Evolutionary conservation across 2,329 filamentous ascomycete species (phyloP), one percentile per base, ranked within the genome.

Genomic region (Colletotrichum sp.): DNA sequence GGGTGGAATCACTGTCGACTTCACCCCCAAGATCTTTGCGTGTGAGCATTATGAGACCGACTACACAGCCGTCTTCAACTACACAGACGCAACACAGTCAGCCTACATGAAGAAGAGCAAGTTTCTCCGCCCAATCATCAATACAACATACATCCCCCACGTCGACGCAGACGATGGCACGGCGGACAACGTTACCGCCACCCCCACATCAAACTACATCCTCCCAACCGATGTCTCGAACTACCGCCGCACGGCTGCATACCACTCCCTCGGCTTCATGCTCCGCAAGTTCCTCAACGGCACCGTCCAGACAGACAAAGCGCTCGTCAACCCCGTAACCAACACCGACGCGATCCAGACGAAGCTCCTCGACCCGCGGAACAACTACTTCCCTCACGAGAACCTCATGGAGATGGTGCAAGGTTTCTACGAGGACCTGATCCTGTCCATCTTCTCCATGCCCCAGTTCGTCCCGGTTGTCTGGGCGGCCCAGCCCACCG

Each of bases 341-440:
- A 79, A 79, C 71, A 83, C 83, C 1, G 81, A 85, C 15, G 82
- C 86, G 8, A 82, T 85, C 8, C 85, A 85, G 73, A 88, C 87
- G 5, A 83, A 83, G 22, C 81, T 89, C 2, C 80, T 88, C 11
- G 81, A 84, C 73, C 80, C 74, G 19, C 79, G 72, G 8, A 80
- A 79, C 13, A 80, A 81, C 29, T 83, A 77, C 55, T 81, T 83
- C 32, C 77, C 81, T 8, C 78, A 78, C n/a, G 49, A 75, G 7
- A 75, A 85, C 63, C 75, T 85, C 4, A 70, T 69, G 25, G 49
- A 73, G 1, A 70, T 74, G 16, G 76, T 86, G 27, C 80, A 82
- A 62, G 74, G 66, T 1, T 78, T 84, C 19, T 84, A 85, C 78
- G 79, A 85, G 71, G 82, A 85, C 69, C 82, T 86, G 16, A 77